phyloP scores from a whole-genome alignment of 441 rosid species.

The Populus tomentosa region DNA sequence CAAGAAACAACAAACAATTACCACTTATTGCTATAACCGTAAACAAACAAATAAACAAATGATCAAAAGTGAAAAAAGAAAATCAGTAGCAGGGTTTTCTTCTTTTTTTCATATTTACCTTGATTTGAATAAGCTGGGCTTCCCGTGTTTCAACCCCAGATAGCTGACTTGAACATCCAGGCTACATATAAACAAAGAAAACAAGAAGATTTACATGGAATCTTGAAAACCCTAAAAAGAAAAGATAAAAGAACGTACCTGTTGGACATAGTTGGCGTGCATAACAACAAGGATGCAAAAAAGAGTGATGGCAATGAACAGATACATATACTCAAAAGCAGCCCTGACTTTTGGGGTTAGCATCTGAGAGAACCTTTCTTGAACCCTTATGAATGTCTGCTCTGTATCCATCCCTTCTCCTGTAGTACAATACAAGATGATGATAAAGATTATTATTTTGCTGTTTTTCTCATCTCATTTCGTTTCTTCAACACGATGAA shows the following conservation, averaged over 20 bases:
- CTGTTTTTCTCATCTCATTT: not conserved
- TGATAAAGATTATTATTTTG: not conserved
- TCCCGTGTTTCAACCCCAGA: conserved; percentile 54
- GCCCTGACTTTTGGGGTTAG: conserved; percentile 73
- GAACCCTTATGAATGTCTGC: conserved; percentile 92
- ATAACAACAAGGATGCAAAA: conserved; percentile 88
- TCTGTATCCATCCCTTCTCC: conserved; percentile 73
- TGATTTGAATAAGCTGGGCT: conserved; percentile 79
- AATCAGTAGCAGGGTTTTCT: not conserved
- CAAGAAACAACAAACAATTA: conserved; percentile 23
- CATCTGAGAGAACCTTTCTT: conserved; percentile 91
- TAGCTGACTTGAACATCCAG: conserved; percentile 92
- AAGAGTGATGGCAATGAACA: conserved; percentile 72
- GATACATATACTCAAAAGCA: conserved; percentile 73
- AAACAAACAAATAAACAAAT: not conserved
- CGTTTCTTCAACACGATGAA: not conserved
- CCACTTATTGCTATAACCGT: not conserved
- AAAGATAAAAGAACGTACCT: conserved; percentile 39
- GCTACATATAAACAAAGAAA: conserved; percentile 37
- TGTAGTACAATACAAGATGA: too few relatives aligned
- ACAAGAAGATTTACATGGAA: not conserved
- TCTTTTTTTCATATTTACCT: conserved; percentile 34
- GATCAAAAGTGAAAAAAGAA: not conserved
- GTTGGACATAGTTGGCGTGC: conserved; percentile 99
- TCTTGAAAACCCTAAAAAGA: not conserved